A percentile compares a stretch with the other conserved stretches of the same genome.
Evolutionary conservation across 2,329 filamentous ascomycete species (phyloP).

Genomic region (Metarhizium rileyi): DNA sequence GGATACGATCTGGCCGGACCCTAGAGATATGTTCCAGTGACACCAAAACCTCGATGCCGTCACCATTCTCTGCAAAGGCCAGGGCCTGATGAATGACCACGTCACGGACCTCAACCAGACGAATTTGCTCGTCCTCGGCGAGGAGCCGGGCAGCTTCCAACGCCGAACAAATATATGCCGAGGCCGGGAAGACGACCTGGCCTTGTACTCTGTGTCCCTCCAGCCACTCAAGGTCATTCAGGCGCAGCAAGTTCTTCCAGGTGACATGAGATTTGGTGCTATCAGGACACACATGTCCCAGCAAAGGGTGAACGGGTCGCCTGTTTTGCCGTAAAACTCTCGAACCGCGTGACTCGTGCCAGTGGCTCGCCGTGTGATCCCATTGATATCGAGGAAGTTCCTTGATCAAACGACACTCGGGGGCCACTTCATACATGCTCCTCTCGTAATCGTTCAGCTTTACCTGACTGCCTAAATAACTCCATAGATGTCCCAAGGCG

Average conservation of each 20-base stretch:
- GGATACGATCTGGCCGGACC: too few relatives aligned
- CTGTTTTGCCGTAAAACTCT: background rate
- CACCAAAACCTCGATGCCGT: too few relatives aligned
- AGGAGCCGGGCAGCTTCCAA: too few relatives aligned
- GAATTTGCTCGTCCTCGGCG: too few relatives aligned
- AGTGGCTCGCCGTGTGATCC: background rate
- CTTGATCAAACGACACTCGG: background rate
- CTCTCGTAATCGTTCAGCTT: background rate
- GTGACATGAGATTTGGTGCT: too few relatives aligned
- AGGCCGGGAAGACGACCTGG: conserved; percentile 22
- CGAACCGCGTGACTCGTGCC: background rate
- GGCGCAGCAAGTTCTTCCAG: conserved; percentile 15
- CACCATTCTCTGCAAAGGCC: too few relatives aligned
- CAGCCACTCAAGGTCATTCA: conserved; percentile 22
- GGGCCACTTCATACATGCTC: background rate
- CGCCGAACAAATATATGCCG: too few relatives aligned
- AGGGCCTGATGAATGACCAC: too few relatives aligned
- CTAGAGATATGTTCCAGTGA: too few relatives aligned
- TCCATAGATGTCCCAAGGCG: background rate
- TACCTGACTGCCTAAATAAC: background rate
- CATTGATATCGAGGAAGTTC: background rate
- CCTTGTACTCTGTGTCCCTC: conserved; percentile 14
- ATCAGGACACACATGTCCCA: too few relatives aligned
- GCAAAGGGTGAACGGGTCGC: too few relatives aligned
- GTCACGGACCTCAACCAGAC: too few relatives aligned